Evolutionary conservation across 805 yeast genomes (phyloP).

Genomic region (Lipomyces japonicus): DNA sequence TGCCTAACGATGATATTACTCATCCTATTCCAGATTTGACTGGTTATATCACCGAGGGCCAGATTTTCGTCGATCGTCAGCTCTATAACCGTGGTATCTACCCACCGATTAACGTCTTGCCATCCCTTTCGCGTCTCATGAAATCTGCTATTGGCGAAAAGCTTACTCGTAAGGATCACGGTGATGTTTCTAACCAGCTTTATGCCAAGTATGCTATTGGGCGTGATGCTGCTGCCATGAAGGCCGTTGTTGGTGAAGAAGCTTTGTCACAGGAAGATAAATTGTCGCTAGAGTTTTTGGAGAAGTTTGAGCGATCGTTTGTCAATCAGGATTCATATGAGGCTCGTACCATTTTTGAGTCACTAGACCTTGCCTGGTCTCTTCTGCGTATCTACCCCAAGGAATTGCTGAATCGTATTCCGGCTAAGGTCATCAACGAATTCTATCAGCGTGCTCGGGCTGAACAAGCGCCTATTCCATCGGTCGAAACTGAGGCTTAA

Average conservation of each 20-base stretch:
- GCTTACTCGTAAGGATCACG: constrained; percentile 99
- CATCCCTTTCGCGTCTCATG: constrained; percentile 96
- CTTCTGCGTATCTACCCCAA: constrained; percentile 97
- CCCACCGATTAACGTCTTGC: constrained; percentile 98
- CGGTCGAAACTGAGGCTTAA: constrained; percentile 7
- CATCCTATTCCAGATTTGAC: constrained; percentile 99
- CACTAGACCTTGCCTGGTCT: constrained; percentile 97
- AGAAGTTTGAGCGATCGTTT: constrained; percentile 94
- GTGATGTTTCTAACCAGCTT: constrained; percentile 98
- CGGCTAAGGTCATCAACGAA: constrained; percentile 93
- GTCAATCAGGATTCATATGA: constrained; percentile 97
- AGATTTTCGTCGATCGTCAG: constrained; percentile 95
- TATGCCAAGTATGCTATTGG: constrained; percentile 99
- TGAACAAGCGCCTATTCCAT: constrained; percentile 6
- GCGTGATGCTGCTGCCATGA: constrained; percentile 99
- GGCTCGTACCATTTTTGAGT: constrained; percentile 88
- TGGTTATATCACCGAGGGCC: constrained; percentile 99
- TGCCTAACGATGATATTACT: constrained; percentile 99
- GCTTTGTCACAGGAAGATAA: constrained; percentile 97
- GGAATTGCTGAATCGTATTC: constrained; percentile 96
- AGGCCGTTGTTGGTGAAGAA: constrained; percentile 99
- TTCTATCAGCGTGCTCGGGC: constrained; percentile 62
- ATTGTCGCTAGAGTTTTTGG: constrained; percentile 93
- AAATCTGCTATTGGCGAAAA: constrained; percentile 99
- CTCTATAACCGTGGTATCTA: constrained; percentile 93